phyloP scores from a whole-genome alignment of 352 stramenopile genomes.

The Peronospora tabacina region DNA sequence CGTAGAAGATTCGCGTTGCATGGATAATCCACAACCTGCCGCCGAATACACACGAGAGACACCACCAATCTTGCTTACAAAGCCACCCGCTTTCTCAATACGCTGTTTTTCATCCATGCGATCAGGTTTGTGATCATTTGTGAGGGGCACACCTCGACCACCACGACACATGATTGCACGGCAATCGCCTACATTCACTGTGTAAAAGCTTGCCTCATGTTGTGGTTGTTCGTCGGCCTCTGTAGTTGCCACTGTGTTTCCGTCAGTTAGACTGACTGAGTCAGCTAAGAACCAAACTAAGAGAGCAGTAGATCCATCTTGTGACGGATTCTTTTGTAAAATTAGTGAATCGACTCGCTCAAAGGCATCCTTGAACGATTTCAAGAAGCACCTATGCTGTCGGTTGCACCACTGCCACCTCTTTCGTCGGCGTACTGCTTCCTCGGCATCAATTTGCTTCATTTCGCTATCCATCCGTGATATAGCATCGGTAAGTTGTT shows the following conservation, averaged over 20 bases:
- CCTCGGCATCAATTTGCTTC: constrained; percentile 31
- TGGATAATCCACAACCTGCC: constrained; percentile 27
- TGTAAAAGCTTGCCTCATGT: constrained; percentile 35
- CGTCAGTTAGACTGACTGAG: neutral
- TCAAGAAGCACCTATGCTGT: constrained; percentile 27
- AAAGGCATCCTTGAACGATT: constrained; percentile 35
- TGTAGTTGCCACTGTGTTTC: neutral
- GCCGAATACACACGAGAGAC: constrained; percentile 50
- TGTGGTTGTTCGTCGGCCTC: neutral
- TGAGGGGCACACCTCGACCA: constrained; percentile 33
- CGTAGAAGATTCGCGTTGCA: constrained; percentile 28
- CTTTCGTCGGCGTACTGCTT: constrained; percentile 15
- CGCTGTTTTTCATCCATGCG: constrained; percentile 38
- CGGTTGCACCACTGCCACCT: constrained; percentile 22
- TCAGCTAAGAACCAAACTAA: constrained; percentile 44
- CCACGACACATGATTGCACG: constrained; percentile 49
- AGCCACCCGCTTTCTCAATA: constrained; percentile 44
- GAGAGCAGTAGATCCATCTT: constrained; percentile 45
- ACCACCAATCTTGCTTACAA: constrained; percentile 39
- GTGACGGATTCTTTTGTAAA: constrained; percentile 35
- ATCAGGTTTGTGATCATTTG: constrained; percentile 53
- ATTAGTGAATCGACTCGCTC: constrained; percentile 35
- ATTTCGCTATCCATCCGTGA: constrained; percentile 25
- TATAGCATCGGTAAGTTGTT: constrained; percentile 24
- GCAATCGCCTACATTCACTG: constrained; percentile 53